Percentiles rank a stretch among this genome's conserved stretches.
These are phyloP conservation scores for Vigna nakashimae DNA, from an alignment of 306 rosid genomes.

Conservation along the genomic window DNA sequence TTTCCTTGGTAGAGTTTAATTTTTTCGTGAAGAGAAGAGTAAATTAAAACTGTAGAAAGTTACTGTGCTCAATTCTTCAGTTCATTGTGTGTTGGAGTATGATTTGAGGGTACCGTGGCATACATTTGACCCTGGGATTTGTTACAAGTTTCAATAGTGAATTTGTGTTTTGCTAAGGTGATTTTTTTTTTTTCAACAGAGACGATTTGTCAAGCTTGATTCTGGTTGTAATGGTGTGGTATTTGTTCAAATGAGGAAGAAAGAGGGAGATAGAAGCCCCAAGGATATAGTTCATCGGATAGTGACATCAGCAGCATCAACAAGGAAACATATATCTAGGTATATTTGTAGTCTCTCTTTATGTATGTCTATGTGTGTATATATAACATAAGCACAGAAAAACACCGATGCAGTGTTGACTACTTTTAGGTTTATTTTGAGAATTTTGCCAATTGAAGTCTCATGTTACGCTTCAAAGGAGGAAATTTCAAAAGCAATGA, in stretches of 20 bases:
- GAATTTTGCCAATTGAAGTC: conserved; percentile 88
- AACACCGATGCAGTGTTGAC: conserved; percentile 33
- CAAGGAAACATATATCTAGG: conserved; percentile 94
- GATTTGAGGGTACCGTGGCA: background rate
- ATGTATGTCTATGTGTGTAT: too few relatives aligned
- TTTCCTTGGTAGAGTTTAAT: background rate
- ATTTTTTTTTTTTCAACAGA: conserved; percentile 52
- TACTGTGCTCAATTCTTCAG: background rate
- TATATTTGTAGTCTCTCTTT: conserved; percentile 39
- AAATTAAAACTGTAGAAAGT: background rate
- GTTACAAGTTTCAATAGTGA: conserved; percentile 30
- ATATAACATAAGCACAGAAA: conserved; percentile 10
- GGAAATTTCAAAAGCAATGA: conserved; percentile 81
- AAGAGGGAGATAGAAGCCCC: conserved; percentile 76
- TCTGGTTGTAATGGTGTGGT: conserved; percentile 92
- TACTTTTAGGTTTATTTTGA: conserved; percentile 79
- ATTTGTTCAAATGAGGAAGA: conserved; percentile 88
- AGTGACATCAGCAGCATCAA: conserved; percentile 80
- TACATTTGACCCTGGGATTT: background rate
- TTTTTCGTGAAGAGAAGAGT: conserved; percentile 19
- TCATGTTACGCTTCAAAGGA: conserved; percentile 97
- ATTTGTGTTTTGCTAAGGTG: conserved; percentile 38
- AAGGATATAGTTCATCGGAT: conserved; percentile 74
- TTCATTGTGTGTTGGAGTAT: conserved; percentile 1
- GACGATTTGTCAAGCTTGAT: conserved; percentile 80